phyloP scores from a whole-genome alignment of 768 basidiomycete species.

The Mrakia gelida region DNA sequence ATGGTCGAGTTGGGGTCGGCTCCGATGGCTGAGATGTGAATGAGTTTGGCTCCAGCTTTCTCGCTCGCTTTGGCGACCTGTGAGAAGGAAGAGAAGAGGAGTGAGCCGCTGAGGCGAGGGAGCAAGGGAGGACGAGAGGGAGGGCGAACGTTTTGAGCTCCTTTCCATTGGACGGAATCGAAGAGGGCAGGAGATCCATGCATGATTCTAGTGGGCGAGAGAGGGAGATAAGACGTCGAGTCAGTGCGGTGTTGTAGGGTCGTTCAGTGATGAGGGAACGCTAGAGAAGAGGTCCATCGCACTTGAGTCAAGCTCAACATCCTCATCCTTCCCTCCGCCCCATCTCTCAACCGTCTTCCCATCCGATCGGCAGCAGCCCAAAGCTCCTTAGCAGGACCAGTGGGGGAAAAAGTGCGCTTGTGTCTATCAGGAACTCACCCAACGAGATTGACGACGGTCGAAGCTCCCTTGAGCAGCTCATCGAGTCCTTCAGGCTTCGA shows the following conservation, averaged over 20 bases:
- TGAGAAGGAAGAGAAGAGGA: background rate
- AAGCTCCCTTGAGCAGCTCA: conserved; percentile 55
- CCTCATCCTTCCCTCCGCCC: background rate
- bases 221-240: background rate
- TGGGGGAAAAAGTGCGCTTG: background rate
- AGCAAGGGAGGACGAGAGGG: conserved; percentile 40
- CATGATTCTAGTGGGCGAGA: conserved; percentile 49
- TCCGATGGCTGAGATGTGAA: conserved; percentile 72
- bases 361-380: background rate
- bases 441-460: conserved; percentile 63
- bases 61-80: conserved; percentile 28
- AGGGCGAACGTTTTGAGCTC: conserved; percentile 59
- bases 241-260: background rate
- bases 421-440: conserved; percentile 38
- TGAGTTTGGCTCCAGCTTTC: conserved; percentile 50
- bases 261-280: no score
- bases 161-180: conserved; percentile 59
- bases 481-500: conserved; percentile 50
- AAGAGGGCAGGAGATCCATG: conserved; percentile 57
- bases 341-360: background rate
- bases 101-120: no score
- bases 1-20: conserved; percentile 58
- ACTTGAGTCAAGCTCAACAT: background rate
- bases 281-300: background rate
- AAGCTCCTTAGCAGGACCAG: no score